These are phyloP conservation scores for Tetrapisispora taiwanensis DNA, from an alignment of 805 yeast species.

Conservation along the genomic window DNA sequence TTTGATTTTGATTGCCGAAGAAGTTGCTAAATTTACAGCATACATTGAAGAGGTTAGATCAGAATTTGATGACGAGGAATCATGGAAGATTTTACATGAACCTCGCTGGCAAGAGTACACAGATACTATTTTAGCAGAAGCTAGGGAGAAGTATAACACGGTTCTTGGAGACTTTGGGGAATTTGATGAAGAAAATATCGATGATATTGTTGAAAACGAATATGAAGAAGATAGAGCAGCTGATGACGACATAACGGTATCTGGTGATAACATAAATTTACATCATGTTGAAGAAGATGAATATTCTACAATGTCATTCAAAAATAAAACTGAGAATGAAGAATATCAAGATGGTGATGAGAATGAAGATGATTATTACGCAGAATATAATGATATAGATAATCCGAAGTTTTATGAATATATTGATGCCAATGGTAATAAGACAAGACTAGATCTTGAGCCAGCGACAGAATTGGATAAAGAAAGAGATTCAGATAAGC, in stretches of 20 bases:
- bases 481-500: conserved; percentile 11
- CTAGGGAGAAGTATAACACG: conserved; percentile 89
- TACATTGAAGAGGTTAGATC: conserved; percentile 33
- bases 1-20: conserved; percentile 85
- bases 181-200: conserved; percentile 21
- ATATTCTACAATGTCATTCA: conserved; percentile 2
- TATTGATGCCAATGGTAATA: conserved; percentile 29
- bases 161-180: conserved; percentile 61
- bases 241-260: conserved; percentile 42
- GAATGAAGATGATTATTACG: conserved; percentile 36
- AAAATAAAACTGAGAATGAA: conserved; percentile 4
- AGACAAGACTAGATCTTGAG: conserved; percentile 26
- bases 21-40: conserved; percentile 74
- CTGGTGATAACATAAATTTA: conserved; percentile 30
- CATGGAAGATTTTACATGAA: conserved; percentile 20
- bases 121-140: conserved; percentile 70
- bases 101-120: conserved; percentile 70
- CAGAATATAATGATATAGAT: conserved; percentile 22
- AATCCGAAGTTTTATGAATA: conserved; percentile 29
- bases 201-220: conserved; percentile 43
- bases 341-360: conserved; percentile 38
- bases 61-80: conserved; percentile 18
- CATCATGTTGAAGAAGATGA: conserved; percentile 11
- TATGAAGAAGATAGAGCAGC: conserved; percentile 29
- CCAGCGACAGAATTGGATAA: conserved; percentile 31